These are phyloP conservation scores for Mucor velutinosus DNA, from an alignment of 371 early-diverging fungal genomes.

Conservation along the genomic window DNA sequence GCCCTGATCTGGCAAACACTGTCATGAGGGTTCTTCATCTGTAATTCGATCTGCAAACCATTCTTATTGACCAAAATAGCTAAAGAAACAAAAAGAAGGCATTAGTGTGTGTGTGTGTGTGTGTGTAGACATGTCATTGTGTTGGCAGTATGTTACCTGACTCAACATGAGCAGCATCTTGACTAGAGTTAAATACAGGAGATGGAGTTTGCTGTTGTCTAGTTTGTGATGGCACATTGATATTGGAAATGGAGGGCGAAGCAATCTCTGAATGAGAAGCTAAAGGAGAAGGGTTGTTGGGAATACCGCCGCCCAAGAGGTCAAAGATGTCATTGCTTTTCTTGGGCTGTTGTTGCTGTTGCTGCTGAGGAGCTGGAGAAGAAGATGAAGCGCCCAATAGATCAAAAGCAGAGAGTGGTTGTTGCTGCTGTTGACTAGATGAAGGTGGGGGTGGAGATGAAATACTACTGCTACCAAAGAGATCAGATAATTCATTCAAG, in stretches of 20 bases:
- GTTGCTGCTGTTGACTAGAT: slow-evolving; percentile 1
- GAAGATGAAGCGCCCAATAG: slow-evolving; percentile 4
- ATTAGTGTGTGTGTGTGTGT: too few species aligned
- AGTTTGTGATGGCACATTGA: not conserved
- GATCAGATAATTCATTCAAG: slow-evolving; percentile 38
- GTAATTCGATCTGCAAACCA: slow-evolving; percentile 37
- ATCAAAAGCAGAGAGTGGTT: slow-evolving; percentile 16
- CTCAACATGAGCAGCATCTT: not conserved
- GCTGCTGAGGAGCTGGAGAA: slow-evolving; percentile 12
- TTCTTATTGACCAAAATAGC: slow-evolving; percentile 45
- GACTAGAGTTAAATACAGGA: not conserved
- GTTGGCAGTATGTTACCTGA: not conserved
- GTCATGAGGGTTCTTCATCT: slow-evolving; percentile 20
- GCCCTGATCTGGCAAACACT: slow-evolving; percentile 32
- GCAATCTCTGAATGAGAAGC: slow-evolving; percentile 10
- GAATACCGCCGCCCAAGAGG: slow-evolving; percentile 18
- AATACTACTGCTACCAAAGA: slow-evolving; percentile 42
- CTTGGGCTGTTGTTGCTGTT: slow-evolving; percentile 3
- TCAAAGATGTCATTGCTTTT: slow-evolving; percentile 20
- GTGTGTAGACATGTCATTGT: not conserved
- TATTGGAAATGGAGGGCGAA: slow-evolving; percentile 14
- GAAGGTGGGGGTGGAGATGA: slow-evolving; percentile 16
- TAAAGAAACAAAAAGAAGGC: not conserved
- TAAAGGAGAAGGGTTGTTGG: slow-evolving; percentile 6
- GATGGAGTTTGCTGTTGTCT: slow-evolving; percentile 4